Base-by-base conservation (phyloP, 306 rosid species). In the Vigna unguiculata region DNA sequence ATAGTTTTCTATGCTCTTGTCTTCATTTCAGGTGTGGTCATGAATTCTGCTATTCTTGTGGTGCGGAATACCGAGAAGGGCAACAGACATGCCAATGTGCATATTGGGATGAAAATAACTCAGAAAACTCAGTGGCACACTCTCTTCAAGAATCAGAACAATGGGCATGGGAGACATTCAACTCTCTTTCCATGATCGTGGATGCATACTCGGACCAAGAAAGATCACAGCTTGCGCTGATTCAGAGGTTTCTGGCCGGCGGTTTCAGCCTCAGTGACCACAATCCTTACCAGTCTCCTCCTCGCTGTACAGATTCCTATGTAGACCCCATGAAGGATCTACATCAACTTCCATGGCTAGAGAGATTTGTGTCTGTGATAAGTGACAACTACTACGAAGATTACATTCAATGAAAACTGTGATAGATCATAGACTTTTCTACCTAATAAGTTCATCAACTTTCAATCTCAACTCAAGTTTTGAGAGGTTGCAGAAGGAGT, bases 331-430 rank as follows among this genome's bases (percentile, higher is more conserved):
- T 95, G 96, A 95, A 92, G 83, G 98, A 92, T 83, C 94, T 95
- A 32, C 93, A 90, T 82, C 98, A 95, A 86, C 95, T 95, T 75
- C 98, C 98, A 1, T 95, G 98, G 98, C 93, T 95, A 0, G 97
- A 95, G 89, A 89, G 93, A 77, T 92, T 95, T 22, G 98, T 92
- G 76, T 95, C 97, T 14, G 97, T 90, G 75, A 95, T 92, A 80
- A 95, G 96, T 63, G 97, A 95, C 79, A 87, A 85, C 87, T 95
- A 90, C 82, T 87, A 90, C 21, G 97, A 95, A 69, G 97, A 95
- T 78, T 92, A 84, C 69, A 86, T 85, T 65, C 94, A 87, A 69
- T 94, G 87, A 91, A 32, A 87, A 66, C 51, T 5, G 41, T 53
- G 47, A 80, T 65, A 53, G 46, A 68, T 76, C 74, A 43, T 85